Percentiles rank a stretch among this genome's conserved stretches.
These are phyloP conservation scores for Dillenia suffruticosa DNA, from an alignment of 164 flowering plant genomes.

Conservation along the genomic window DNA sequence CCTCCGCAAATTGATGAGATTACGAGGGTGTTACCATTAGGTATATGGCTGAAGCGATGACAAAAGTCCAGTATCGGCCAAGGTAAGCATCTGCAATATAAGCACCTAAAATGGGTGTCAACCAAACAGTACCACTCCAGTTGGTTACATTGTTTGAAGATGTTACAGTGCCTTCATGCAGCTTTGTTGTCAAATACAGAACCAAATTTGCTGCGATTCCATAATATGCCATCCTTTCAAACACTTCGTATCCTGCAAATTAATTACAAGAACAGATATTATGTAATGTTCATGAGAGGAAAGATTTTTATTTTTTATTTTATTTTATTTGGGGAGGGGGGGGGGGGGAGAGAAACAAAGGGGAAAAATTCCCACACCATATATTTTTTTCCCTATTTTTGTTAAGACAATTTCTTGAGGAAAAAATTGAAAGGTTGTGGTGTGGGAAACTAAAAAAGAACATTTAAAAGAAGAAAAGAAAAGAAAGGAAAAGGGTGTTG, in stretches of 20 bases:
- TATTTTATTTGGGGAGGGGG: too few relatives aligned
- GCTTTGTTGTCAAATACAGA: slow-evolving; percentile 39
- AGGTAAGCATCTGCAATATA: slow-evolving; percentile 63
- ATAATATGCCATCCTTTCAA: slow-evolving; percentile 73
- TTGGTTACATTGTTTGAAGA: slow-evolving; percentile 61
- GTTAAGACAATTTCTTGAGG: too few relatives aligned
- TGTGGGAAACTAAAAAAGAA: too few relatives aligned
- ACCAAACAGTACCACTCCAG: slow-evolving; percentile 64
- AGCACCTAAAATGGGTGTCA: slow-evolving; percentile 69
- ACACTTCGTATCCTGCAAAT: slow-evolving; percentile 52
- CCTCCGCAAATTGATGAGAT: background rate
- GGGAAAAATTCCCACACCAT: too few relatives aligned
- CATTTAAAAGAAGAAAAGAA: background rate
- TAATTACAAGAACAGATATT: too few relatives aligned
- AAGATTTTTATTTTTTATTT: too few relatives aligned
- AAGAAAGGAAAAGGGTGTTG: background rate
- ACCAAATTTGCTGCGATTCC: slow-evolving; percentile 70
- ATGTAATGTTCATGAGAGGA: too few relatives aligned
- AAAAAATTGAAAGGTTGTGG: too few relatives aligned
- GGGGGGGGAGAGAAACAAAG: too few relatives aligned
- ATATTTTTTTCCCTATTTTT: too few relatives aligned
- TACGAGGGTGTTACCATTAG: slow-evolving; percentile 26
- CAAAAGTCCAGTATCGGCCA: slow-evolving; percentile 73
- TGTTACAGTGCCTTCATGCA: slow-evolving; percentile 60
- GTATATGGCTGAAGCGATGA: slow-evolving; percentile 44